Base-by-base conservation (phyloP, 2,329 filamentous ascomycete species). In the Pleoardoris graminearum region DNA sequence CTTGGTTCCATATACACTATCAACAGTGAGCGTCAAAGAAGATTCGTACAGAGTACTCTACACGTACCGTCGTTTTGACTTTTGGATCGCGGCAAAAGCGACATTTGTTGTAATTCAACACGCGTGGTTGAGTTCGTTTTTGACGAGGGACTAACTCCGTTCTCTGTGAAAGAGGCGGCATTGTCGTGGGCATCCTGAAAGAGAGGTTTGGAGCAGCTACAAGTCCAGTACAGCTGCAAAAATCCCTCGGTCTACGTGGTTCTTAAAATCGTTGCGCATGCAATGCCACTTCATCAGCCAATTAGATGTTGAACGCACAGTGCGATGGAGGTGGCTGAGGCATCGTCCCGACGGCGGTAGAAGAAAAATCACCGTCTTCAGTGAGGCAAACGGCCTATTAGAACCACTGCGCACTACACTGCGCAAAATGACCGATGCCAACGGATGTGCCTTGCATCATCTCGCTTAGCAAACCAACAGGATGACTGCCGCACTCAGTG, bases 41-140 rank as follows among this genome's bases (percentile, higher is more conserved):
- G n/a, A 8, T 8, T 3, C n/a, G 7, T 3, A 7, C 17, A n/a
- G 16, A 16, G 12, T 36, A 3, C 12, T 12, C 12, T 16, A 6
- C 7, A 25, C 43, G 10, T 21, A 47, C 44, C 16, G 37, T 47
- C 16, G 21, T 38, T 17, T 47, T 38, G n/a, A 47, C 44, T 16
- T 47, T 47, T 8, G 22, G 44, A 21, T 47, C 44, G 21, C 44
- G n/a, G 12, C 44, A 47, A 11, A 47, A 37, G 2, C n/a, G 19
- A 10, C 44, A 47, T 30, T 47, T 47, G 3, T 38, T 47, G 33
- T 47, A 47, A n/a, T 22, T 47, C 16, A 47, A 29, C 23, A 14
- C 33, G 37, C 44, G 32, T 37, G 44, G 33, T 21, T 29, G 22
- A n/a, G 5, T 19, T 37, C 30, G 14, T 25, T 27, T 27, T 8